Conservation (phyloP, 1,139 yeast genomes). For the Zygoascus hellenicus region DNA sequence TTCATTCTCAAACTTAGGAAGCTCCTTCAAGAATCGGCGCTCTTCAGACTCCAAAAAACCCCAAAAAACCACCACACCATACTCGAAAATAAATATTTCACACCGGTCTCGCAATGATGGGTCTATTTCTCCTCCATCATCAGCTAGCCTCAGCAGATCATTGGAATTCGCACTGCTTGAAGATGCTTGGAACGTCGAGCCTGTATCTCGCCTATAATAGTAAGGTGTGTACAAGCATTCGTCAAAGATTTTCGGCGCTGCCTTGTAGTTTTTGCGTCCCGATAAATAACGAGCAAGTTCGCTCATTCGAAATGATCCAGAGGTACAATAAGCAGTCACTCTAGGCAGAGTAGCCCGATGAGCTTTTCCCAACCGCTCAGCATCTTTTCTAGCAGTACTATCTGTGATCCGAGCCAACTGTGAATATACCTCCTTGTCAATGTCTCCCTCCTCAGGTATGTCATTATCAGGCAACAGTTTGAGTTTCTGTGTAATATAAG, state of each 20-base stretch:
- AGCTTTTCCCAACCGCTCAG: conserved; percentile 85
- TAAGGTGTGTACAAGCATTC: conserved; percentile 93
- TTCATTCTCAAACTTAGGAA: conserved; percentile 85
- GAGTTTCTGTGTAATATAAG: conserved; percentile 81
- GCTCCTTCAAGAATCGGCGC: conserved; percentile 69
- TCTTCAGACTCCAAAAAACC: conserved; percentile 86
- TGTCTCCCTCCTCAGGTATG: conserved; percentile 34
- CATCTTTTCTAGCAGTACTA: conserved; percentile 89
- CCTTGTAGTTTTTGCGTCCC: conserved; percentile 58
- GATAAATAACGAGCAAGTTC: conserved; percentile 81
- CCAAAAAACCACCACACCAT: conserved; percentile 95
- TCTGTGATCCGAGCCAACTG: conserved; percentile 83
- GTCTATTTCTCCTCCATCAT: conserved; percentile 92
- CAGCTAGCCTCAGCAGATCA: conserved; percentile 64
- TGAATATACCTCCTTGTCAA: conserved; percentile 60
- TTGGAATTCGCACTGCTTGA: conserved; percentile 37
- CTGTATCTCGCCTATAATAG: conserved; percentile 57
- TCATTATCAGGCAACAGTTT: conserved; percentile 78
- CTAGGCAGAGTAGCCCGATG: conserved; percentile 64
- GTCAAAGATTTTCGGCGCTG: conserved; percentile 84
- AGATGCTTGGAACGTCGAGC: background rate
- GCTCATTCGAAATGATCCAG: conserved; percentile 85
- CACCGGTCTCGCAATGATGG: conserved; percentile 64
- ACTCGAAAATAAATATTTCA: conserved; percentile 84
- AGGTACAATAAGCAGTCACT: conserved; percentile 93